Conservation (phyloP, 106 monocot genomes). For the Xerophyta viscosa region DNA sequence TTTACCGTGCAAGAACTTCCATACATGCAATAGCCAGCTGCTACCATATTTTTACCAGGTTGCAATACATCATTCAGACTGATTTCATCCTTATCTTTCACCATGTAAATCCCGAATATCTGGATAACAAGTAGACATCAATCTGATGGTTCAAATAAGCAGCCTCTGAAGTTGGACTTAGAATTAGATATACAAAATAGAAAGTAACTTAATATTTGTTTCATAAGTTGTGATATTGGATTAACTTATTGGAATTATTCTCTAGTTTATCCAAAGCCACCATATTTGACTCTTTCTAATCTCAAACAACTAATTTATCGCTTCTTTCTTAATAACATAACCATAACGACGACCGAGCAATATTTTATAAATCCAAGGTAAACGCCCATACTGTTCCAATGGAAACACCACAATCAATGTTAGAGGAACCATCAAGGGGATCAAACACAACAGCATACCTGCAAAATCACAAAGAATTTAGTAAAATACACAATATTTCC, state of each 20-base stretch:
- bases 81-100: constrained; percentile 41
- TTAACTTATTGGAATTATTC: too few species aligned
- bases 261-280: too few species aligned
- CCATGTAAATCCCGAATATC: constrained; percentile 94
- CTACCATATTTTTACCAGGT: constrained; percentile 81
- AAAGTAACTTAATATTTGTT: too few species aligned
- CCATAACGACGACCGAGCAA: too few species aligned
- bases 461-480: constrained; percentile 12
- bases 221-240: too few species aligned
- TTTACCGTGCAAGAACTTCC: constrained; percentile 95
- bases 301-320: too few species aligned
- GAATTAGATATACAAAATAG: too few species aligned
- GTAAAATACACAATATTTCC: background rate
- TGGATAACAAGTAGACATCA: constrained; percentile 15
- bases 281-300: too few species aligned
- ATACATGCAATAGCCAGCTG: constrained; percentile 99
- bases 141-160: too few species aligned
- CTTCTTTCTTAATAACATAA: too few species aligned
- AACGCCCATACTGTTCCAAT: constrained; percentile 78
- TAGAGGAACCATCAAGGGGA: constrained; percentile 96
- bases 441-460: constrained; percentile 98
- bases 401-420: constrained; percentile 98
- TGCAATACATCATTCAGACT: constrained; percentile 82
- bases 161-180: too few species aligned
- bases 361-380: background rate